A percentile compares a stretch with the other conserved stretches of the same genome.
phyloP scores from a whole-genome alignment of 1,284 basidiomycete genomes.

The Leccinum ambiguum region DNA sequence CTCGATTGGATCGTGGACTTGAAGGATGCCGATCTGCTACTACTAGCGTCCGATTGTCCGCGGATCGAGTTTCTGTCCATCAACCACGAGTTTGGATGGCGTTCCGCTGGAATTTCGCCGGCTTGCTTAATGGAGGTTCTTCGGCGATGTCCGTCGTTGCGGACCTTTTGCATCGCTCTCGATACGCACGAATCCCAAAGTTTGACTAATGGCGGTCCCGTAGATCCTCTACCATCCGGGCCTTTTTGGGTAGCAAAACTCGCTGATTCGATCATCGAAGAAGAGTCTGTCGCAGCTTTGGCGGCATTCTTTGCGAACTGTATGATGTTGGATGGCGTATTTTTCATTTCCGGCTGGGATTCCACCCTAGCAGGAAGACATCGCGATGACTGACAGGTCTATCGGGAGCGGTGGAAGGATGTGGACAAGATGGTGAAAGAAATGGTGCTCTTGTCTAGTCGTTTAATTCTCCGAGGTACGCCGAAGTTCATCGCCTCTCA shows the following conservation, averaged over 20 bases:
- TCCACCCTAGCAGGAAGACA: no score
- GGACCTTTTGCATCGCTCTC: neutral
- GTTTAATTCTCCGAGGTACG: no score
- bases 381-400: neutral
- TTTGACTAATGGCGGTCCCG: neutral
- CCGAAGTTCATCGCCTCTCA: no score
- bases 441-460: neutral
- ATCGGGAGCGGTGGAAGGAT: neutral
- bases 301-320: neutral
- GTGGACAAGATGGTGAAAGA: neutral
- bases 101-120: neutral
- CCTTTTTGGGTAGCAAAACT: neutral
- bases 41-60: neutral
- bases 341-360: neutral
- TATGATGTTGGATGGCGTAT: neutral
- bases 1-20: neutral
- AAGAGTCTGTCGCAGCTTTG: slow-evolving; percentile 1
- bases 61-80: neutral
- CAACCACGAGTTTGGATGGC: neutral
- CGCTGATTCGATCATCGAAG: neutral
- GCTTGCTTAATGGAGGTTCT: neutral
- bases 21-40: neutral
- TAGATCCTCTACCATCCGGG: neutral
- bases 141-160: neutral
- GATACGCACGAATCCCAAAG: neutral